Evolutionary conservation across 192 early-diverging fungal species (phyloP).

Genomic region (Coemansia sp.): DNA sequence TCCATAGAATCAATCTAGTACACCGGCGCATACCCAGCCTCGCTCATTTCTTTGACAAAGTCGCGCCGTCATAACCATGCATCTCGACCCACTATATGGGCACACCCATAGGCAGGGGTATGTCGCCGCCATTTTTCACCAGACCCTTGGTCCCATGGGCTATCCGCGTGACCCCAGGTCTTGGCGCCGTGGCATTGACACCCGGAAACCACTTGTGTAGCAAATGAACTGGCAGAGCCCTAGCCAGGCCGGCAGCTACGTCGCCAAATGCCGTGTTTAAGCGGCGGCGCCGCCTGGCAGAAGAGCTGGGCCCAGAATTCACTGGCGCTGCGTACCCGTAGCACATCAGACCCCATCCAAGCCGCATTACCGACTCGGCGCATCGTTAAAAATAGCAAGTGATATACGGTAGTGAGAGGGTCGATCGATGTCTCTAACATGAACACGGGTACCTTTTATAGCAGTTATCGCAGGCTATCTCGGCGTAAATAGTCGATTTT

Average conservation of each 20-base stretch:
- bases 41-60: conserved; percentile 40
- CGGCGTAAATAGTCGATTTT: background rate
- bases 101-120: conserved; percentile 33
- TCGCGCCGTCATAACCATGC: conserved; percentile 26
- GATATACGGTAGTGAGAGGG: background rate
- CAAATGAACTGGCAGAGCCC: conserved; percentile 18
- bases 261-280: background rate
- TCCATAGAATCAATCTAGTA: conserved; percentile 11
- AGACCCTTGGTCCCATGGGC: background rate
- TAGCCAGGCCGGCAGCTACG: background rate
- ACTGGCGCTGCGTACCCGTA: conserved; percentile 43
- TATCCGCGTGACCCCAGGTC: background rate
- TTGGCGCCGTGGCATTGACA: conserved; percentile 13
- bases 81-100: conserved; percentile 29
- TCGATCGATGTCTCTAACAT: background rate
- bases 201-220: conserved; percentile 41
- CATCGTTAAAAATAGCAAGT: background rate
- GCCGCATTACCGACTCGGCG: conserved; percentile 42
- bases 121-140: conserved; percentile 3
- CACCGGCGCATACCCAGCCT: conserved; percentile 40
- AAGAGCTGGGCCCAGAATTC: conserved; percentile 7
- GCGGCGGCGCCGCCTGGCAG: conserved; percentile 2
- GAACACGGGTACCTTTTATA: background rate
- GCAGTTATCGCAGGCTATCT: background rate
- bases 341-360: conserved; percentile 54